Evolutionary conservation across 768 basidiomycete genomes (phyloP).

Genomic region (Lactifluus pinguis): DNA sequence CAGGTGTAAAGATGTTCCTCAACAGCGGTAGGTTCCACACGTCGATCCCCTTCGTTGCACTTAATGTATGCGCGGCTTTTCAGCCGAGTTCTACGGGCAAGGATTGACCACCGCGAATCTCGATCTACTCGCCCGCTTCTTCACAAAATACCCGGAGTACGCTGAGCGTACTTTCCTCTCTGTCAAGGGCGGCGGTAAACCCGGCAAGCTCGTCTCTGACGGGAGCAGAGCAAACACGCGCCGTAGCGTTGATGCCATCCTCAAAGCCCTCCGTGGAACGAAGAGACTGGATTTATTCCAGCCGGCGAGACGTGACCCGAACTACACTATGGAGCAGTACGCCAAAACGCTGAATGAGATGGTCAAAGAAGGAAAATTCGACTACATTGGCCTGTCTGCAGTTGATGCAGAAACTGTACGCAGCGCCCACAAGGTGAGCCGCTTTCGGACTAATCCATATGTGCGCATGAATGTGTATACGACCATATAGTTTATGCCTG

Average conservation of each 20-base stretch:
- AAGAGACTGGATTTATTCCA: slow-evolving; percentile 56
- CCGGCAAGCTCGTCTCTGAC: slow-evolving; percentile 15
- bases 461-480: background rate
- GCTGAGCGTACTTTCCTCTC: slow-evolving; percentile 39
- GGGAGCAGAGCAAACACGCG: slow-evolving; percentile 36
- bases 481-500: slow-evolving; percentile 39
- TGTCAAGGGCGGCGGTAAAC: slow-evolving; percentile 32
- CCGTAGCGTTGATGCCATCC: slow-evolving; percentile 37
- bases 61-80: background rate
- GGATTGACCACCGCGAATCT: slow-evolving; percentile 36
- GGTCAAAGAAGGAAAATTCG: slow-evolving; percentile 47
- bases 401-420: slow-evolving; percentile 40
- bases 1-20: slow-evolving; percentile 41
- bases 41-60: background rate
- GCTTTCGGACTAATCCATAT: background rate
- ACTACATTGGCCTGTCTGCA: slow-evolving; percentile 53
- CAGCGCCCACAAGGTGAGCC: slow-evolving; percentile 24
- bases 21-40: slow-evolving; percentile 34
- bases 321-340: slow-evolving; percentile 37
- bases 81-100: slow-evolving; percentile 51
- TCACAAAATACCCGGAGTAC: slow-evolving; percentile 36
- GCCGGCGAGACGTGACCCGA: slow-evolving; percentile 38
- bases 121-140: slow-evolving; percentile 41
- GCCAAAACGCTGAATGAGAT: slow-evolving; percentile 35
- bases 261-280: slow-evolving; percentile 37